Evolutionary conservation across 306 rosid species (phyloP).

Genomic region (Sphenostylis stenocarpa): DNA sequence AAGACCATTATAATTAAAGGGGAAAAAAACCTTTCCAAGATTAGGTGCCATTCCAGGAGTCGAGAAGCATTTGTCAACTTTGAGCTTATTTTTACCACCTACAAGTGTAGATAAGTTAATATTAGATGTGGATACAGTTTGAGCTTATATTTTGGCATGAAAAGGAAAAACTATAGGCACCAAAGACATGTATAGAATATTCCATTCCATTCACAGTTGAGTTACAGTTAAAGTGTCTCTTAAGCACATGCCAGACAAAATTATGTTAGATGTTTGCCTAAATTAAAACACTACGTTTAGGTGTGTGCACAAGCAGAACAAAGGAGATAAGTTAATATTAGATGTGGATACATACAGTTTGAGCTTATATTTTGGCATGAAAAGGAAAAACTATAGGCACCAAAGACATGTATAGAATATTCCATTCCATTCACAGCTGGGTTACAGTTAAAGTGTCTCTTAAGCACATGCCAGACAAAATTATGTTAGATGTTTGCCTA

Average conservation of each 20-base stretch:
- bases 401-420: constrained; percentile 8
- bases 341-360: neutral
- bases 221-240: neutral
- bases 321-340: constrained; percentile 37
- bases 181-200: constrained; percentile 8
- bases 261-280: neutral
- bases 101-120: constrained; percentile 32
- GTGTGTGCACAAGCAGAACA: too few species aligned
- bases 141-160: constrained; percentile 14
- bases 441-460: neutral
- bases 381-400: neutral
- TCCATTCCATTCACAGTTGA: neutral
- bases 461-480: neutral
- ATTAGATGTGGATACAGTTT: constrained; percentile 9
- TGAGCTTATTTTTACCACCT: constrained; percentile 81
- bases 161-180: neutral
- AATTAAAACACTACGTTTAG: neutral
- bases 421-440: neutral
- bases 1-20: constrained; percentile 16
- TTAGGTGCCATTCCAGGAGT: constrained; percentile 96
- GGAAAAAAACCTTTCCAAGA: constrained; percentile 73
- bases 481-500: neutral
- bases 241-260: neutral
- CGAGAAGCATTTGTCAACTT: constrained; percentile 95
- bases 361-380: constrained; percentile 18